A percentile compares a stretch with the other conserved stretches of the same genome.
phyloP scores from a whole-genome alignment of 805 yeast species.

The Myxozyma geophila region DNA sequence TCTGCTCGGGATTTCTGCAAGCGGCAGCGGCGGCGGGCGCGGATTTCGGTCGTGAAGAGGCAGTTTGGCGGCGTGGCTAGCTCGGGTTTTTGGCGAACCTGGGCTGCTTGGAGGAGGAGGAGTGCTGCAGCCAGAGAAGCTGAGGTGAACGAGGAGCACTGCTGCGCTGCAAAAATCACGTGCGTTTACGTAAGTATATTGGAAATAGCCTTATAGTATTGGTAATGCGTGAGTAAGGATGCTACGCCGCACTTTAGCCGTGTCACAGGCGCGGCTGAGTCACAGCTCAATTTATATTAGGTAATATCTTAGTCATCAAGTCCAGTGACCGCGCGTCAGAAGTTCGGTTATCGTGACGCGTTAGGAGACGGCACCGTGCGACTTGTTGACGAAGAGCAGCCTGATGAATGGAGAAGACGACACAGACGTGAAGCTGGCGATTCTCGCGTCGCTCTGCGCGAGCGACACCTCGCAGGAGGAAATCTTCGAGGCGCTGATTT shows the following conservation, averaged over 20 bases:
- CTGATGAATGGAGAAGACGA: slow-evolving; percentile 3
- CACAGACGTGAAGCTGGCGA: slow-evolving; percentile 32
- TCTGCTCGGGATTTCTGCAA: background rate
- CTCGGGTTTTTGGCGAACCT: background rate
- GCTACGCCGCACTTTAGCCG: too few relatives aligned
- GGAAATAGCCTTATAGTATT: too few relatives aligned
- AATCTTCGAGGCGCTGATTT: slow-evolving; percentile 27
- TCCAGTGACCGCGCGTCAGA: background rate
- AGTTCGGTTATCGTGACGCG: too few relatives aligned
- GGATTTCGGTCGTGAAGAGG: slow-evolving; percentile 3
- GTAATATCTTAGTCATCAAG: background rate
- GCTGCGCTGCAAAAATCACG: background rate
- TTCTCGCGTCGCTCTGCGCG: slow-evolving; percentile 37
- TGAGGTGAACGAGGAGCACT: background rate
- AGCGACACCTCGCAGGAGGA: slow-evolving; percentile 26
- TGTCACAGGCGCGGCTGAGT: too few relatives aligned
- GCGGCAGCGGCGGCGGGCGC: slow-evolving; percentile 12
- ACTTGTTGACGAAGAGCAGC: too few relatives aligned
- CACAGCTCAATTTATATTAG: background rate
- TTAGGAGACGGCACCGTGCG: too few relatives aligned
- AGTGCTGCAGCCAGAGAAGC: background rate
- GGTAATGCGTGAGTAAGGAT: too few relatives aligned
- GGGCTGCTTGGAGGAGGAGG: background rate
- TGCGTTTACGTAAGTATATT: background rate
- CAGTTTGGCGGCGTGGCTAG: slow-evolving; percentile 3